Conservation (phyloP, 179 eudicot genomes). For the Patellifolia procumbens region DNA sequence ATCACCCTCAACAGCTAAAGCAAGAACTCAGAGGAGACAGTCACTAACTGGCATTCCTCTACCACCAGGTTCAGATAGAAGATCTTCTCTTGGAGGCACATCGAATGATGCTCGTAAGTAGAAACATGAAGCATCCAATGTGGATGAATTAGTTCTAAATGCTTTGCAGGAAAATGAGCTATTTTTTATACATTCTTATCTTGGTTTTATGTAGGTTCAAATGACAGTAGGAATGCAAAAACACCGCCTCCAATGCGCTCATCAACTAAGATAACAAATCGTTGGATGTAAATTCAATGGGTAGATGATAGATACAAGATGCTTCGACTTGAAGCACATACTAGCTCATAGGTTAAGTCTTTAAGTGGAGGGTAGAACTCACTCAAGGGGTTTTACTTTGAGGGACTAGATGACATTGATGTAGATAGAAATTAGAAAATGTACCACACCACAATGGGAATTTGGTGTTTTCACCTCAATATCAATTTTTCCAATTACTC, state of each 20-base stretch:
- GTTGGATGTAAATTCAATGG: conserved; percentile 40
- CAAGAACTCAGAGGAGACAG: conserved; percentile 58
- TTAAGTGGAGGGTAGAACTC: neutral
- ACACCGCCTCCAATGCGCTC: conserved; percentile 65
- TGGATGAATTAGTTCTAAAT: neutral
- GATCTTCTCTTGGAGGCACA: conserved; percentile 75
- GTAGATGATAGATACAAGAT: neutral
- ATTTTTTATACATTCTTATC: neutral
- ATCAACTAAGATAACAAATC: conserved; percentile 43
- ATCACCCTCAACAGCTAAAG: conserved; percentile 42
- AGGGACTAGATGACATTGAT: neutral
- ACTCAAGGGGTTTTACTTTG: neutral
- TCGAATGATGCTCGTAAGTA: conserved; percentile 52
- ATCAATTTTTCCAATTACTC: neutral
- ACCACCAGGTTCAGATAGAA: conserved; percentile 39
- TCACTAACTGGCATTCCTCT: conserved; percentile 62
- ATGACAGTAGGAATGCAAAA: conserved; percentile 45
- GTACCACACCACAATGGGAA: neutral
- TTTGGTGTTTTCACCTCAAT: neutral
- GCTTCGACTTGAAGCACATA: conserved; percentile 37
- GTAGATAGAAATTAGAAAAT: conserved; percentile 27
- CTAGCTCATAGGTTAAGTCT: neutral
- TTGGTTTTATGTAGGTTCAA: conserved; percentile 32
- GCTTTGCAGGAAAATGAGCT: neutral
- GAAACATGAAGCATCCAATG: neutral